A percentile compares a stretch with the other conserved stretches of the same genome.
Conservation (phyloP, 2,329 filamentous ascomycete species). For the Onygenales sp. region DNA sequence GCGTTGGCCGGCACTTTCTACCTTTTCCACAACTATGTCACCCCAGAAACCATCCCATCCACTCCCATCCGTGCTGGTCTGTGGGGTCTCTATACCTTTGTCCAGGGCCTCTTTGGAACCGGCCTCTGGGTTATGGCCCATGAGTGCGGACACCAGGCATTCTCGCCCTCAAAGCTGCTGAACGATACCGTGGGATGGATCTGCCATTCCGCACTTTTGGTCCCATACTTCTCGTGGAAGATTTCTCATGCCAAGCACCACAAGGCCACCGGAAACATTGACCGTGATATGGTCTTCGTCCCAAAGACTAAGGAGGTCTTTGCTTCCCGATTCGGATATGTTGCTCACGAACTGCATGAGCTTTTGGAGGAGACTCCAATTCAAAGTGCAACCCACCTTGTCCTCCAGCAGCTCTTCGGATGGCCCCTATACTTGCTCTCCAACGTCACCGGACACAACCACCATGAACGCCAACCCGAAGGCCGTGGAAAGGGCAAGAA, state of each 20-base stretch:
- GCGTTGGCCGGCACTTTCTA: constrained; percentile 70
- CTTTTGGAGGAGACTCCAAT: constrained; percentile 92
- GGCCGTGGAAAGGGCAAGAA: constrained; percentile 87
- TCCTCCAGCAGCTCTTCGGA: constrained; percentile 80
- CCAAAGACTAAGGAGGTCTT: constrained; percentile 80
- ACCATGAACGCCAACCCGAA: constrained; percentile 82
- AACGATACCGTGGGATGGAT: constrained; percentile 93
- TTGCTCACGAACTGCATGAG: constrained; percentile 75
- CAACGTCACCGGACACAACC: constrained; percentile 95
- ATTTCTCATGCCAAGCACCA: constrained; percentile 99
- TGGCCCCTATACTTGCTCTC: constrained; percentile 86
- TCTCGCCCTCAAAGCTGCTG: constrained; percentile 81
- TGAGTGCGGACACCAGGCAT: constrained; percentile 95
- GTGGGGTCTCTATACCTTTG: constrained; percentile 61
- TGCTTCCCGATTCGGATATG: constrained; percentile 61
- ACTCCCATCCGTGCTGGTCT: constrained; percentile 55
- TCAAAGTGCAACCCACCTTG: constrained; percentile 61
- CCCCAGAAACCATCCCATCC: constrained; percentile 70
- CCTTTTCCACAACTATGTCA: constrained; percentile 81
- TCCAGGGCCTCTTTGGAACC: constrained; percentile 89
- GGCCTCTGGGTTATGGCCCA: constrained; percentile 95
- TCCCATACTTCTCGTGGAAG: constrained; percentile 99
- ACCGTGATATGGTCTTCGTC: constrained; percentile 98
- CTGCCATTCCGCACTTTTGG: constrained; percentile 76
- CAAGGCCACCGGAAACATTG: constrained; percentile 95